Conservation (phyloP, 2,329 filamentous ascomycete genomes). For the Penicillium occitanis region DNA sequence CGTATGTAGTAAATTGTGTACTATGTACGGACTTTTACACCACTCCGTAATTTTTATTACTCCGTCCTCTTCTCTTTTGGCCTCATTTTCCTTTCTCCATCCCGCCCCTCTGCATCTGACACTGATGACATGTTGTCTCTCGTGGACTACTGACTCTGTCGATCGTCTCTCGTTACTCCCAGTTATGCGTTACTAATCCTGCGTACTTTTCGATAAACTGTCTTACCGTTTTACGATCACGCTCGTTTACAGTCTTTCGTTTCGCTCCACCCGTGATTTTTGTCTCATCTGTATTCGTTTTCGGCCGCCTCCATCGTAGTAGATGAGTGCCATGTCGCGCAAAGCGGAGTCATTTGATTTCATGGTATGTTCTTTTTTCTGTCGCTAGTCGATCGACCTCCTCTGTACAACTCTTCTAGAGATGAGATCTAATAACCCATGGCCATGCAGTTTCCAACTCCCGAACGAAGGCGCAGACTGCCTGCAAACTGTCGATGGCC, state of each 20-base stretch:
- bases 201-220: neutral
- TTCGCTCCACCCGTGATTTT: neutral
- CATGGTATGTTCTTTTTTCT: constrained; percentile 7
- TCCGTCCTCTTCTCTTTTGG: neutral
- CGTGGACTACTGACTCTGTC: neutral
- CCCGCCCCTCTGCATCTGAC: neutral
- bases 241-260: constrained; percentile 9
- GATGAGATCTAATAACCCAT: neutral
- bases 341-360: constrained; percentile 18
- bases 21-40: neutral
- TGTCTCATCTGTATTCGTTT: neutral
- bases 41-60: constrained; percentile 3
- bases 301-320: neutral
- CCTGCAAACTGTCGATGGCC: constrained; percentile 20
- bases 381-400: neutral
- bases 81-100: neutral
- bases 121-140: neutral
- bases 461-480: constrained; percentile 20
- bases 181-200: neutral
- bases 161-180: neutral
- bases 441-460: constrained; percentile 13
- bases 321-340: constrained; percentile 13
- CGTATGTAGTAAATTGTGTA: neutral
- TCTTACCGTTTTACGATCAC: neutral
- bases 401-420: neutral